phyloP scores from a whole-genome alignment of 306 rosid genomes.

The Citrullus mucosospermus region DNA sequence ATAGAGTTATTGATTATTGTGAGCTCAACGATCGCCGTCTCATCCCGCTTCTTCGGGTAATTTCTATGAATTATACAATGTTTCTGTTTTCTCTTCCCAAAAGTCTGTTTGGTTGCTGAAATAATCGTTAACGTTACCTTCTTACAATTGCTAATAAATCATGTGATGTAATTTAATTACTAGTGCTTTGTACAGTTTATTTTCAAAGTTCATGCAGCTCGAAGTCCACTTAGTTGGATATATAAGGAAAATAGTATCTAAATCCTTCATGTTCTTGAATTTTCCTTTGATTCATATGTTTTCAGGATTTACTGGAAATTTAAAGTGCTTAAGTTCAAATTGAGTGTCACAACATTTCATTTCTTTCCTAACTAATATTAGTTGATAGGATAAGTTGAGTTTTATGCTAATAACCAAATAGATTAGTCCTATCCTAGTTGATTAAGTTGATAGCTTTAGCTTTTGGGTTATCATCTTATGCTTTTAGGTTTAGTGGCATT shows the following conservation, averaged over 20 bases:
- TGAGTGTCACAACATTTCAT: not conserved
- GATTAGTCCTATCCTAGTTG: not conserved
- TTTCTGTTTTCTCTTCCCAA: not conserved
- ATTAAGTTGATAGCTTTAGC: not conserved
- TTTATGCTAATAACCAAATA: not conserved
- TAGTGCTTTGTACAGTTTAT: not conserved
- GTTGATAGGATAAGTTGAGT: not conserved
- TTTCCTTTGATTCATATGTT: not conserved
- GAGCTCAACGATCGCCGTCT: constrained; percentile 72
- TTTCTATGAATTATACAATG: not conserved
- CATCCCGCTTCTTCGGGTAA: constrained; percentile 69
- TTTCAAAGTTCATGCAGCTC: not conserved
- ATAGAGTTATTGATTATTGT: constrained; percentile 71
- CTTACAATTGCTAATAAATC: not conserved
- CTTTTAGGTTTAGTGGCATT: not conserved
- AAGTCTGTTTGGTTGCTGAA: not conserved
- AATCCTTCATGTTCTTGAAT: not conserved
- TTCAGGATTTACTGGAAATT: not conserved
- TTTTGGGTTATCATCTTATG: not conserved
- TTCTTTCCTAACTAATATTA: not conserved
- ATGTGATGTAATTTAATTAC: not conserved
- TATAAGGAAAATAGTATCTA: not conserved
- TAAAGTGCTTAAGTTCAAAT: not conserved
- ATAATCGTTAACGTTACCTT: not conserved
- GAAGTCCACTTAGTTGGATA: not conserved